These are phyloP conservation scores for Ambrosiella beaveri DNA, from an alignment of 2,329 filamentous ascomycete genomes.

Conservation along the genomic window DNA sequence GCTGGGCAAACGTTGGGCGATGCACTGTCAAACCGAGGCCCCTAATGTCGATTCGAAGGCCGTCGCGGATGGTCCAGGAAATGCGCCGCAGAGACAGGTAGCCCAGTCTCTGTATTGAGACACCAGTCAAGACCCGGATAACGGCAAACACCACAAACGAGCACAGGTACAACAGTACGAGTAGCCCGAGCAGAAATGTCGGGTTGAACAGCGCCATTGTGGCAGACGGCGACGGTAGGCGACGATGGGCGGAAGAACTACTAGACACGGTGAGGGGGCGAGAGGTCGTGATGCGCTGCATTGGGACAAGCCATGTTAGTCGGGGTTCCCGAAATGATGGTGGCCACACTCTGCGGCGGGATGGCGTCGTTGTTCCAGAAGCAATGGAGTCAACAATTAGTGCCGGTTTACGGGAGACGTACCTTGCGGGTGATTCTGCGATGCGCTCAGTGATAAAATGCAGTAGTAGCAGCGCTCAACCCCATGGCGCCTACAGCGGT, in stretches of 20 bases:
- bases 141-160: constrained; percentile 90
- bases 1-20: constrained; percentile 88
- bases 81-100: constrained; percentile 84
- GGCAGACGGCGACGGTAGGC: background rate
- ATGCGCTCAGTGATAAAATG: constrained; percentile 8
- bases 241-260: background rate
- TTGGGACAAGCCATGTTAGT: background rate
- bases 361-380: background rate
- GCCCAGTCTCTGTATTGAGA: constrained; percentile 90
- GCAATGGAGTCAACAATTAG: background rate
- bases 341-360: background rate
- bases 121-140: constrained; percentile 75
- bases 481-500: constrained; percentile 8
- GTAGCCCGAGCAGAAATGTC: constrained; percentile 71
- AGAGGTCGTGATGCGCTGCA: constrained; percentile 1
- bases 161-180: constrained; percentile 73
- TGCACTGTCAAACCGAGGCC: constrained; percentile 78
- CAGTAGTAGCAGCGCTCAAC: constrained; percentile 9
- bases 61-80: constrained; percentile 76
- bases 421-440: constrained; percentile 3
- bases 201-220: constrained; percentile 50
- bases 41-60: constrained; percentile 74
- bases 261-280: background rate
- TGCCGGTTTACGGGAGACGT: background rate
- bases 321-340: background rate